Conservation (phyloP, 495 filamentous ascomycete species). For the Talaromyces wortmannii region DNA sequence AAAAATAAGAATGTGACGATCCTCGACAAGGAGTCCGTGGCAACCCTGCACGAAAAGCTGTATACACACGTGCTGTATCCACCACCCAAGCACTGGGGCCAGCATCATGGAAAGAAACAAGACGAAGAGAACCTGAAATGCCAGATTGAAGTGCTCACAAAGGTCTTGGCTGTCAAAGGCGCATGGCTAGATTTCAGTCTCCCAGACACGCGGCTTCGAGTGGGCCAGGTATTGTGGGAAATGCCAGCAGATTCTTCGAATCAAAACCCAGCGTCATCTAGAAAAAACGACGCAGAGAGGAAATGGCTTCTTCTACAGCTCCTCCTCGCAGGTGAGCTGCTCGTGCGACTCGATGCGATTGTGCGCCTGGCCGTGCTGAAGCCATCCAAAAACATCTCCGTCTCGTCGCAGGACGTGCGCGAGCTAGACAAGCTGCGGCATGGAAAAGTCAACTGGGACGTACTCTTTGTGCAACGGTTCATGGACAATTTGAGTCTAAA, state of each 20-base stretch:
- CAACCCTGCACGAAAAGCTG: slow-evolving; percentile 35
- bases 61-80: slow-evolving; percentile 39
- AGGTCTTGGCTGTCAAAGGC: slow-evolving; percentile 35
- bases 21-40: slow-evolving; percentile 32
- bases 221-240: slow-evolving; percentile 80
- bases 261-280: slow-evolving; percentile 9
- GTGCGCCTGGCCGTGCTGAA: slow-evolving; percentile 45
- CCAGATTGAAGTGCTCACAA: slow-evolving; percentile 43
- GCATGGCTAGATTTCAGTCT: slow-evolving; percentile 74
- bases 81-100: slow-evolving; percentile 18
- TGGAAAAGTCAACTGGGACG: slow-evolving; percentile 70
- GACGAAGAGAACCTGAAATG: slow-evolving; percentile 30
- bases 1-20: slow-evolving; percentile 16
- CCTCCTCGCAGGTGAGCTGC: slow-evolving; percentile 67
- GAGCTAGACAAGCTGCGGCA: slow-evolving; percentile 59
- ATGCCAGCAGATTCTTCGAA: slow-evolving; percentile 6
- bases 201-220: slow-evolving; percentile 71
- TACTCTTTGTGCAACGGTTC: slow-evolving; percentile 68
- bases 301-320: slow-evolving; percentile 80
- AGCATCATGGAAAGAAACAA: slow-evolving; percentile 8
- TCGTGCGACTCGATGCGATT: slow-evolving; percentile 67
- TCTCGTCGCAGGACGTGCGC: slow-evolving; percentile 52
- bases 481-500: slow-evolving; percentile 59
- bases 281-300: slow-evolving; percentile 43
- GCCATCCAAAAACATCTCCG: slow-evolving; percentile 35